Evolutionary conservation across 306 rosid genomes (phyloP).

Genomic region (Calophaca sinica): DNA sequence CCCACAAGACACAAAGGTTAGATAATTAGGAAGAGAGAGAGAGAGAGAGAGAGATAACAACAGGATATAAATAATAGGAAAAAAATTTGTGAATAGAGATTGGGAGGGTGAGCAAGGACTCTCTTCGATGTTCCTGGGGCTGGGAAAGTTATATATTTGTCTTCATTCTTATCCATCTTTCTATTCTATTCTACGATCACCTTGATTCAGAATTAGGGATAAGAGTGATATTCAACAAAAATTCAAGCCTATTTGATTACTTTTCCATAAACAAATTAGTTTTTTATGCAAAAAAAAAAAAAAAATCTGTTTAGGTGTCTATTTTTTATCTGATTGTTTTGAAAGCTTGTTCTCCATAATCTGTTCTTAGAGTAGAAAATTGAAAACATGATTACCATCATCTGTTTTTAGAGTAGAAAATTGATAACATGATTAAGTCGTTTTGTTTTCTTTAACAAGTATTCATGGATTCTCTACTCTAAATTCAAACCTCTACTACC

Average conservation of each 20-base stretch:
- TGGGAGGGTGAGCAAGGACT: not conserved
- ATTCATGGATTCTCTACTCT: not conserved
- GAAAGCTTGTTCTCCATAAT: constrained; percentile 1
- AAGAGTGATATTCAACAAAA: not conserved
- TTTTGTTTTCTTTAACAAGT: not conserved
- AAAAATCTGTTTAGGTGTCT: not conserved
- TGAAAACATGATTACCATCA: not conserved
- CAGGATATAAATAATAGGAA: not conserved
- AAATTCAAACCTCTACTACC: not conserved
- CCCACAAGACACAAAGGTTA: not conserved
- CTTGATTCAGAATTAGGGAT: not conserved
- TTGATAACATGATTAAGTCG: not conserved
- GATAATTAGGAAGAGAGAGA: not conserved
- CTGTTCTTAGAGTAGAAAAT: not conserved
- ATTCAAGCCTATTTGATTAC: not conserved
- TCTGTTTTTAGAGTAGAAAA: not conserved
- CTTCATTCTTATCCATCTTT: not conserved
- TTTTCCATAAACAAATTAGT: not conserved
- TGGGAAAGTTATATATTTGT: not conserved
- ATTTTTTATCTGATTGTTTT: not conserved
- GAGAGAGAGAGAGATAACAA: not conserved
- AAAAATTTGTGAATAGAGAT: not conserved
- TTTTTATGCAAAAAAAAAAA: not conserved
- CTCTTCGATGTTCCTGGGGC: not conserved
- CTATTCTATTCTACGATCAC: not conserved